A percentile compares a stretch with the other conserved stretches of the same genome.
phyloP scores from a whole-genome alignment of 2,329 filamentous ascomycete genomes.

The Dactylellina parvicollis region DNA sequence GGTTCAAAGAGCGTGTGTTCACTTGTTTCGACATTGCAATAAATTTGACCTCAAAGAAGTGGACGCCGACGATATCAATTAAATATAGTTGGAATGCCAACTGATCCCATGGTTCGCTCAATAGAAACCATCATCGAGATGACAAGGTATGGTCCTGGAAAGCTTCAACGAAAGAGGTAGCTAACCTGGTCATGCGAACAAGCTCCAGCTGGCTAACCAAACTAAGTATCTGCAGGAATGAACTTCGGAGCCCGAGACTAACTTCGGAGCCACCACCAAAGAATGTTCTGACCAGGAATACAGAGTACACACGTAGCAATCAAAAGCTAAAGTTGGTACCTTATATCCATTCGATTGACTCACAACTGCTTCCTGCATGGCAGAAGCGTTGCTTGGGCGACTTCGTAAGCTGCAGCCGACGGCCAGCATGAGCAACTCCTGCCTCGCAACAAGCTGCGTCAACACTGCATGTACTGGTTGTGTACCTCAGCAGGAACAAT shows the following conservation, averaged over 20 bases:
- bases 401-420: slow-evolving; percentile 34
- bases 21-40: no score
- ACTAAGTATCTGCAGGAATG: slow-evolving; percentile 10
- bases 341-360: slow-evolving; percentile 18
- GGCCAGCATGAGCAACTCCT: slow-evolving; percentile 28
- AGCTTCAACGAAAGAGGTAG: neutral
- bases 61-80: no score
- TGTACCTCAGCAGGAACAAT: slow-evolving; percentile 45
- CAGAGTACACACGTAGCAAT: slow-evolving; percentile 27
- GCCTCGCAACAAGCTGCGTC: slow-evolving; percentile 36
- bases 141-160: slow-evolving; percentile 14
- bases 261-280: neutral
- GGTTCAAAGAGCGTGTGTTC: no score
- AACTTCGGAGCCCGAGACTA: no score
- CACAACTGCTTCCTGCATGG: slow-evolving; percentile 18
- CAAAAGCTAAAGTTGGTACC: slow-evolving; percentile 21
- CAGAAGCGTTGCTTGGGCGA: slow-evolving; percentile 21
- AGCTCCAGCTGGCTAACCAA: neutral
- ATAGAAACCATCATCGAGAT: slow-evolving; percentile 4
- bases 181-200: slow-evolving; percentile 21
- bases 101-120: neutral
- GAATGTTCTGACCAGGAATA: slow-evolving; percentile 10
- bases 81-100: no score
- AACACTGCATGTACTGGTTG: slow-evolving; percentile 29
- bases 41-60: no score